Conservation (phyloP, 2,329 filamentous ascomycete genomes). For the Anthostomella pinea region DNA sequence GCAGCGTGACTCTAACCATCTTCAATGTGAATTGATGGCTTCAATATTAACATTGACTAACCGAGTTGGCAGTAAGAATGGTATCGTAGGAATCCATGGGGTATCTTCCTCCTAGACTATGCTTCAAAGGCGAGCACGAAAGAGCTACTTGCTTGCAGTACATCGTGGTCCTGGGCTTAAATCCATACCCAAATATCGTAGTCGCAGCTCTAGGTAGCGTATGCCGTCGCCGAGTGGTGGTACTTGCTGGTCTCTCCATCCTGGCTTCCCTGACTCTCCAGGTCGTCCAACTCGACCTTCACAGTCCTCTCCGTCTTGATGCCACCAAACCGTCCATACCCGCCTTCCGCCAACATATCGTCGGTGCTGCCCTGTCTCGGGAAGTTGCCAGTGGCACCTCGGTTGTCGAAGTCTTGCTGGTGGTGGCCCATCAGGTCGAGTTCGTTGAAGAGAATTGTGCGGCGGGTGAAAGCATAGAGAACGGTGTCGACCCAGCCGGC, state of each 20-base stretch:
- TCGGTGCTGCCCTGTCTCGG: slow-evolving; percentile 23
- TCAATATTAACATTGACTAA: too few relatives aligned
- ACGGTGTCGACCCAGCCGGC: slow-evolving; percentile 43
- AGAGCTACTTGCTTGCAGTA: too few relatives aligned
- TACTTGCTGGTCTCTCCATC: slow-evolving; percentile 1
- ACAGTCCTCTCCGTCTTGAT: slow-evolving; percentile 26
- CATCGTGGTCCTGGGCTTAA: too few relatives aligned
- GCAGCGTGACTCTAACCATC: too few relatives aligned
- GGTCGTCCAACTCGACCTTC: slow-evolving; percentile 23
- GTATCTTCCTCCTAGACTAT: too few relatives aligned
- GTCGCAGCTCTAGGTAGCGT: slow-evolving; percentile 1
- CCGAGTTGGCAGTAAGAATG: too few relatives aligned
- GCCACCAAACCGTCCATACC: slow-evolving; percentile 12
- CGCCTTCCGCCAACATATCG: slow-evolving; percentile 18
- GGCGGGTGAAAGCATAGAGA: slow-evolving; percentile 40
- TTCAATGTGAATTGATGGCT: too few relatives aligned
- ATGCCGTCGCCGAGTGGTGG: slow-evolving; percentile 1
- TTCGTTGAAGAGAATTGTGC: slow-evolving; percentile 32
- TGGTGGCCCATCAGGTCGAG: slow-evolving; percentile 12
- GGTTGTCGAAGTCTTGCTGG: neutral
- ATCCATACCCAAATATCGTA: too few relatives aligned
- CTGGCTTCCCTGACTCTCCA: slow-evolving; percentile 12
- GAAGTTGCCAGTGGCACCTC: slow-evolving; percentile 8
- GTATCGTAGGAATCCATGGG: too few relatives aligned
- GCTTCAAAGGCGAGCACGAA: too few relatives aligned